Percentiles rank a stretch among this genome's conserved stretches.
phyloP scores from a whole-genome alignment of 148 eudicot genomes.

The Arctostaphylos glauca region DNA sequence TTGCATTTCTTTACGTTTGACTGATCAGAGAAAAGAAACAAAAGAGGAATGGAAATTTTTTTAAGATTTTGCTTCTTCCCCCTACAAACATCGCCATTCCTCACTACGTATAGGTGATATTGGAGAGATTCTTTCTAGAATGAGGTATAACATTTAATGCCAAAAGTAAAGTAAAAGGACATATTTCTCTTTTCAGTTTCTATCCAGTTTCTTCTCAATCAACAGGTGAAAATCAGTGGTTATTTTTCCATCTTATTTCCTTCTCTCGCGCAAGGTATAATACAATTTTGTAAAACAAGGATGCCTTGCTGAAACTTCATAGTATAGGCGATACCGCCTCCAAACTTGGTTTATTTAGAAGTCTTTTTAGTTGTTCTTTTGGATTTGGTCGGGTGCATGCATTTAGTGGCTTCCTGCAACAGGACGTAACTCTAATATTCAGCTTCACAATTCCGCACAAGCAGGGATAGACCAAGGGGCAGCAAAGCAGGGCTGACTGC shows the following conservation, averaged over 20 bases:
- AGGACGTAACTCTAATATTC: background rate
- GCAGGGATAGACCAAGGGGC: background rate
- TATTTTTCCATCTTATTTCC: background rate
- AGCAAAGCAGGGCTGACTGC: background rate
- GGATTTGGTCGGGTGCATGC: background rate
- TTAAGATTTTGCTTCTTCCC: no score
- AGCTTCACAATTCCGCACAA: background rate
- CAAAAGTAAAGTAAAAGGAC: no score
- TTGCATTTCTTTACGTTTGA: no score
- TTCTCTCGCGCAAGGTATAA: background rate
- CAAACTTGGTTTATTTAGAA: background rate
- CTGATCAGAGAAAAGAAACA: no score
- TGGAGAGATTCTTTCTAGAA: no score
- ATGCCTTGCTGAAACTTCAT: background rate
- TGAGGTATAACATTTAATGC: no score
- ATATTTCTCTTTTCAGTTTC: no score
- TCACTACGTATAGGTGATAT: no score
- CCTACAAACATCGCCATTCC: no score
- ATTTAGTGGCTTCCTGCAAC: background rate
- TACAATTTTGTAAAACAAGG: background rate
- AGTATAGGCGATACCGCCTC: background rate
- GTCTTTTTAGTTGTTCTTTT: background rate
- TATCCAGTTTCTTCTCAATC: no score
- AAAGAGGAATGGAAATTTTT: no score
- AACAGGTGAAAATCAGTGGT: no score